phyloP scores from a whole-genome alignment of 768 basidiomycete genomes.

The Filobasidium floriforme region DNA sequence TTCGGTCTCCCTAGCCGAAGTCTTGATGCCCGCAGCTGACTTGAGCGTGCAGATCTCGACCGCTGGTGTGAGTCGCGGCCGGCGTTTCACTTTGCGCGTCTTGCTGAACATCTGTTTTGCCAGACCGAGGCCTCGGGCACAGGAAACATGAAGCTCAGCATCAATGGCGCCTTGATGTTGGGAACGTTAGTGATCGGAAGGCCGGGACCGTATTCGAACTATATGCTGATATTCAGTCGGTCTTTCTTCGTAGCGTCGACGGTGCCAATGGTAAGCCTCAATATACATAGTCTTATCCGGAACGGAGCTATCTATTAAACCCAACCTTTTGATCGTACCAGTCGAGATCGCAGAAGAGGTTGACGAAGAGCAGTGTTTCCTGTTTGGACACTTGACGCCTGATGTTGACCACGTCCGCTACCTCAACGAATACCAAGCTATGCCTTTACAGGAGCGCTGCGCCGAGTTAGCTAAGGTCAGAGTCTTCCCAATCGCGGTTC shows the following conservation, averaged over 20 bases:
- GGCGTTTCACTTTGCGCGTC: conserved; percentile 47
- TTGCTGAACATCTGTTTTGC: conserved; percentile 55
- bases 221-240: neutral
- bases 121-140: conserved; percentile 41
- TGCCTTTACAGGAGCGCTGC: conserved; percentile 73
- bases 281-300: neutral
- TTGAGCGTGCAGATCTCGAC: conserved; percentile 96
- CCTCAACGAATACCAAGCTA: conserved; percentile 74
- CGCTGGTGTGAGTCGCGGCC: conserved; percentile 86
- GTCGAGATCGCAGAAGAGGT: conserved; percentile 92
- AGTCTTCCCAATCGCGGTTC: neutral
- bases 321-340: neutral
- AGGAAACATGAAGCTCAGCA: conserved; percentile 57
- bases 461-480: conserved; percentile 67
- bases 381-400: conserved; percentile 48
- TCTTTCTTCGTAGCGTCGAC: conserved; percentile 49
- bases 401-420: conserved; percentile 75
- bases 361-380: conserved; percentile 84
- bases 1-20: conserved; percentile 46
- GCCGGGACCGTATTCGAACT: too few species aligned
- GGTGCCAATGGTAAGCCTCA: conserved; percentile 66
- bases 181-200: conserved; percentile 53
- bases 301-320: neutral
- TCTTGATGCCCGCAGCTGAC: conserved; percentile 62
- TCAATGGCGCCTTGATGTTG: conserved; percentile 80